Percentiles rank a stretch among this genome's conserved stretches.
phyloP scores from a whole-genome alignment of 495 filamentous ascomycete genomes.

The Daldinia vernicosa region DNA sequence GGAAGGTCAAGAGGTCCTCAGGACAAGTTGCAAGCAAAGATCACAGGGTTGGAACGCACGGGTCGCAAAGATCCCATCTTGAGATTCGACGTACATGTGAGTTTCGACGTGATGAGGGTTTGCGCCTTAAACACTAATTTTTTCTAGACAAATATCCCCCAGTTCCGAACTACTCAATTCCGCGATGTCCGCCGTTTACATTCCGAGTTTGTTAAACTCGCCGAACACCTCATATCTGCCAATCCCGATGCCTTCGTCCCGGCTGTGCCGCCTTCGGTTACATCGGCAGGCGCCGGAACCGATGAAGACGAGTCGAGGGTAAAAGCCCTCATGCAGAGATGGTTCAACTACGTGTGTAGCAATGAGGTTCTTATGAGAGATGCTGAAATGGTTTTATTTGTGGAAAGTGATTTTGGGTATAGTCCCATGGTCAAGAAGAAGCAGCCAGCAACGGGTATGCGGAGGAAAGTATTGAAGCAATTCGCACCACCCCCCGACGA shows the following conservation, averaged over 20 bases:
- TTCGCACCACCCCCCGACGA: constrained; percentile 98
- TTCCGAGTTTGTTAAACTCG: constrained; percentile 93
- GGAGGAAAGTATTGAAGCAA: constrained; percentile 95
- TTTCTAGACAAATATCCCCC: constrained; percentile 90
- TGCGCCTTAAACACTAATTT: constrained; percentile 24
- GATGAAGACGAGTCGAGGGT: constrained; percentile 94
- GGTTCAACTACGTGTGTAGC: constrained; percentile 90
- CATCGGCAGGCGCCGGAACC: constrained; percentile 93
- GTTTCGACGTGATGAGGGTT: constrained; percentile 39
- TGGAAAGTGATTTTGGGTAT: constrained; percentile 98
- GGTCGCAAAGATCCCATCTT: constrained; percentile 96
- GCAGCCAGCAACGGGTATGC: constrained; percentile 95
- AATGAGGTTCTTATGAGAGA: constrained; percentile 95
- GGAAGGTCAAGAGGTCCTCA: constrained; percentile 61
- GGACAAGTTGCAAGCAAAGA: constrained; percentile 91
- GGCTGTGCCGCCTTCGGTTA: constrained; percentile 89
- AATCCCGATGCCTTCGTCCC: constrained; percentile 98
- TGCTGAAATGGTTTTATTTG: constrained; percentile 95
- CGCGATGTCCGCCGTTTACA: constrained; percentile 95
- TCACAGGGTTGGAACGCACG: constrained; percentile 89
- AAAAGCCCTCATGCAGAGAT: constrained; percentile 88
- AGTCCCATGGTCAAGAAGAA: constrained; percentile 94
- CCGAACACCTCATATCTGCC: constrained; percentile 91
- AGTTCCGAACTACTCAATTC: constrained; percentile 97
- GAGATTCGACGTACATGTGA: constrained; percentile 95